Evolutionary conservation across 441 rosid genomes (phyloP).

Genomic region (Adansonia grandidieri): DNA sequence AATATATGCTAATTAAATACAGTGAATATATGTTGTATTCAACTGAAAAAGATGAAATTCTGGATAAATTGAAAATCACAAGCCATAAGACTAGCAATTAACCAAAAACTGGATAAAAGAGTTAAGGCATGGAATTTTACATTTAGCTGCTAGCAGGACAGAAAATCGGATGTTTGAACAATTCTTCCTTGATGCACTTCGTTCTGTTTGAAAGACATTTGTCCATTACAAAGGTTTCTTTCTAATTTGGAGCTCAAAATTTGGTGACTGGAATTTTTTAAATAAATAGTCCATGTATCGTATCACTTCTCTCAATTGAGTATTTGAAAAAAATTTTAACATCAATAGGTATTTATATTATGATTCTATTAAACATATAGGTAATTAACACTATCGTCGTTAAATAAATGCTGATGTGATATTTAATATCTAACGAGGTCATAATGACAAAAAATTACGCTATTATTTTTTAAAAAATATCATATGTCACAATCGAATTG

Average conservation of each 20-base stretch:
- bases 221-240: background rate
- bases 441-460: too few relatives aligned
- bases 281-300: too few relatives aligned
- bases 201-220: background rate
- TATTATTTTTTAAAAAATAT: too few relatives aligned
- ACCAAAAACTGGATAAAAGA: background rate
- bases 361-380: too few relatives aligned
- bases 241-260: background rate
- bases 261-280: background rate
- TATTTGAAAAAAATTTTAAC: too few relatives aligned
- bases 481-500: too few relatives aligned
- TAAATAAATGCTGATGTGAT: too few relatives aligned
- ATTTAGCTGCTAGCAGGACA: background rate
- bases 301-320: too few relatives aligned
- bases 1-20: background rate
- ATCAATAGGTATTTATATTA: too few relatives aligned
- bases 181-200: background rate
- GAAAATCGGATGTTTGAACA: background rate
- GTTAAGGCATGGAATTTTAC: background rate
- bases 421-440: too few relatives aligned
- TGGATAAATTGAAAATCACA: background rate
- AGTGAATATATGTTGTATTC: background rate
- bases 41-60: background rate
- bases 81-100: background rate
- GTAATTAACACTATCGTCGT: too few relatives aligned